phyloP scores from a whole-genome alignment of 1,284 basidiomycete species.

The Phylloporus sp. region DNA sequence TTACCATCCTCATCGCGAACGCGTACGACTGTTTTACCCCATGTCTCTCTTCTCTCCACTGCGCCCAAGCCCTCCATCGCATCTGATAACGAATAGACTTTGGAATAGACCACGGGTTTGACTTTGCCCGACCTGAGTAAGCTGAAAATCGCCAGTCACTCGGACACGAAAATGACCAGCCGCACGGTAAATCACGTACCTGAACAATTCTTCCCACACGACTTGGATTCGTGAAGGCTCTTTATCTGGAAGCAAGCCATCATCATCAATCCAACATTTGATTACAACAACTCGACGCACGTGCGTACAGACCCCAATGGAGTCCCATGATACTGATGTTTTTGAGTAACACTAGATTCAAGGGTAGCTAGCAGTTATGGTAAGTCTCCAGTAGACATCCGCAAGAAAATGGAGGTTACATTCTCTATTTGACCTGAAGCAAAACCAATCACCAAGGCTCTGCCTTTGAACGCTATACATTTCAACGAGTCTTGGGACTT shows the following conservation, averaged over 20 bases:
- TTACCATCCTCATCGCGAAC: slow-evolving; percentile 53
- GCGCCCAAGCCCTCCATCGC: slow-evolving; percentile 70
- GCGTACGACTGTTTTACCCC: slow-evolving; percentile 87
- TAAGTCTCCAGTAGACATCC: slow-evolving; percentile 3
- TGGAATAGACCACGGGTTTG: slow-evolving; percentile 75
- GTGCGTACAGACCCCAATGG: slow-evolving; percentile 83
- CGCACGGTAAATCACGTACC: slow-evolving; percentile 44
- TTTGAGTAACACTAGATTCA: slow-evolving; percentile 89
- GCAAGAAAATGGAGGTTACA: slow-evolving; percentile 42
- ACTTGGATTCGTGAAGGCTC: slow-evolving; percentile 67
- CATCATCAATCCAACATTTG: background rate
- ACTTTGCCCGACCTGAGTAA: slow-evolving; percentile 70
- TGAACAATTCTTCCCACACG: slow-evolving; percentile 80
- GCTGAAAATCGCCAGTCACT: slow-evolving; percentile 38
- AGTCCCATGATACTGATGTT: slow-evolving; percentile 84
- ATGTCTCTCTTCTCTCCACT: slow-evolving; percentile 84
- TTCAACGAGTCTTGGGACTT: slow-evolving; percentile 67
- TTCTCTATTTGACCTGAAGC: slow-evolving; percentile 90
- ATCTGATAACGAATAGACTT: slow-evolving; percentile 66
- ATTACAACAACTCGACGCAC: slow-evolving; percentile 46
- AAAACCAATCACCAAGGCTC: slow-evolving; percentile 91
- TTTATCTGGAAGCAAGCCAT: slow-evolving; percentile 58
- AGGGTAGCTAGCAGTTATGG: slow-evolving; percentile 61
- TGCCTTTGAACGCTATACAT: slow-evolving; percentile 94
- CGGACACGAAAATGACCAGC: slow-evolving; percentile 6